Evolutionary conservation across 805 yeast species (phyloP), one percentile per base, ranked within the genome.

Genomic region (Yamadazyma insecticola): DNA sequence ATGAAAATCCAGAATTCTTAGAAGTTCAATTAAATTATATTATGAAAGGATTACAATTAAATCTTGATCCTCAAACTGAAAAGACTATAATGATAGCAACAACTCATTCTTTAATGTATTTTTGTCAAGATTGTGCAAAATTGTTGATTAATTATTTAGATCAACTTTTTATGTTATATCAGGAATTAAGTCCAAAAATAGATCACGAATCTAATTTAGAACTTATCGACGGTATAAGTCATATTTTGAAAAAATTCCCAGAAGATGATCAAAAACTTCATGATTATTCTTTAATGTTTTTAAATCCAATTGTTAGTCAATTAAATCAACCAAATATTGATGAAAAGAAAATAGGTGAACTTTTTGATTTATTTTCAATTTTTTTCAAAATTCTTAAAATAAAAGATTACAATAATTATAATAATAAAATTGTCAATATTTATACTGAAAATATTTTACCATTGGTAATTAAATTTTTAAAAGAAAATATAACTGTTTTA

Each of bases 61-160:
- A 32, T 15, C 35, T 32, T 15, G 31, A 36, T 25, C 27, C 18
- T 21, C 33, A 36, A 12, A 44, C 38, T 15, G 43, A 49, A 25
- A 50, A 51, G 24, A 78, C 74, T 25, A 81, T 85, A 18, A 66
- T 81, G 15, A 74, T 81, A 16, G 97, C 98, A 1, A 86, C 97
- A 0, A 81, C 97, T 0, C 89, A 85, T 56, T 94, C 99, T 0
- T 69, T 92, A 47, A 86, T 87, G 89, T 90, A 78, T 51, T 86
- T 92, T 50, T 89, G 97, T 60, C 83, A 85, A 49, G 98, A 94
- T 57, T 92, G 98, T 49, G 73, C 89, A 0, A 48, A 55, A 9
- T 63, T 78, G 11, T 61, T 92, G 43, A 72, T 78, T 13, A 71
- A 72, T 28, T 85, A 73, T 51, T 62, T 87, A 43, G 86, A 78